These are phyloP conservation scores for Salix arbutifolia DNA, from an alignment of 345 rosid genomes.

Conservation along the genomic window DNA sequence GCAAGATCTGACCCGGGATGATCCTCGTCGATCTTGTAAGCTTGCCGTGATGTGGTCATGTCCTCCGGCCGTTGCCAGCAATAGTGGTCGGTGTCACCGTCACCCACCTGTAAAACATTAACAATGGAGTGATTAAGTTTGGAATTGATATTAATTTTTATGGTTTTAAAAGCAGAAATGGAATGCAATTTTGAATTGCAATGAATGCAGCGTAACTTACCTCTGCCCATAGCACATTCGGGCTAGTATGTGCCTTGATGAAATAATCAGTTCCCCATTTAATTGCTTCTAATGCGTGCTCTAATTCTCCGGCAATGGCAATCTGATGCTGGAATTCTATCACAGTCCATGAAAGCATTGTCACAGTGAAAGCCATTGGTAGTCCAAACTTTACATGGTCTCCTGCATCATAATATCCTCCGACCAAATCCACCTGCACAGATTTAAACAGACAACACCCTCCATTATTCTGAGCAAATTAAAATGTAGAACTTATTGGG, in stretches of 20 bases:
- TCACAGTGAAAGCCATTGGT: slow-evolving; percentile 28
- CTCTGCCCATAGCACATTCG: slow-evolving; percentile 30
- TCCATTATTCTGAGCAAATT: not conserved
- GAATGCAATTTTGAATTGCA: not conserved
- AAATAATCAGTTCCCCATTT: slow-evolving; percentile 36
- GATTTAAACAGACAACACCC: not conserved
- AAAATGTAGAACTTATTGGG: not conserved
- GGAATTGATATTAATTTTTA: not conserved
- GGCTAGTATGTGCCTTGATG: slow-evolving; percentile 31
- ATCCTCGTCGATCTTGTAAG: slow-evolving; percentile 32
- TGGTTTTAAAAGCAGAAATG: not conserved
- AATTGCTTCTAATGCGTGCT: slow-evolving; percentile 27
- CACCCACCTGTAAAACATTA: slow-evolving; percentile 13
- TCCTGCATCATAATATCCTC: slow-evolving; percentile 34
- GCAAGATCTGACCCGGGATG: slow-evolving; percentile 73
- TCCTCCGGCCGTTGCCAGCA: slow-evolving; percentile 41
- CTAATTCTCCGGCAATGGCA: slow-evolving; percentile 20
- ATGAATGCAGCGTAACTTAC: not conserved
- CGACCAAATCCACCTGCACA: slow-evolving; percentile 28
- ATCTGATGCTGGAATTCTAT: slow-evolving; percentile 25
- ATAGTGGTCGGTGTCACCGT: slow-evolving; percentile 28
- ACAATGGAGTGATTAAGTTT: too few species aligned
- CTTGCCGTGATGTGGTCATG: slow-evolving; percentile 57
- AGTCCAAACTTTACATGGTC: slow-evolving; percentile 35
- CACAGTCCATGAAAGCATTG: slow-evolving; percentile 31